Percentiles rank a stretch among this genome's conserved stretches.
These are phyloP conservation scores for Linnemannia schmuckeri DNA, from an alignment of 192 early-diverging fungal genomes.

Conservation along the genomic window DNA sequence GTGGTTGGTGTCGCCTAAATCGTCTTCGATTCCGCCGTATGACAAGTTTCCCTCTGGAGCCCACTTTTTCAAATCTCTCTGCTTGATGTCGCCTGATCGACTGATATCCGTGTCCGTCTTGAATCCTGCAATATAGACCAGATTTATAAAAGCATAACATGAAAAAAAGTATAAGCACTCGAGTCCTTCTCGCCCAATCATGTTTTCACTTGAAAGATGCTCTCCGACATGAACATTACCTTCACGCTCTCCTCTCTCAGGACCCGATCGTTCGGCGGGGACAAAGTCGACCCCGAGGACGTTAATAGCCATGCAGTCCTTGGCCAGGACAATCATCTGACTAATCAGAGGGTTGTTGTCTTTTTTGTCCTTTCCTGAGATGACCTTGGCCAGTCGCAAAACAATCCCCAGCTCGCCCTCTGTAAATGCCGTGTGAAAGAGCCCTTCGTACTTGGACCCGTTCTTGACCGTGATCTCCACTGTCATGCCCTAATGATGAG, in stretches of 20 bases:
- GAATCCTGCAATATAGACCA: slow-evolving; percentile 65
- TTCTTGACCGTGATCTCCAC: slow-evolving; percentile 71
- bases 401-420: slow-evolving; percentile 75
- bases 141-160: not conserved
- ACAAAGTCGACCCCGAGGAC: slow-evolving; percentile 68
- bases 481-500: slow-evolving; percentile 68
- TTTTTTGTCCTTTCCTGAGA: slow-evolving; percentile 56
- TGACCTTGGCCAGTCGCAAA: slow-evolving; percentile 68
- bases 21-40: slow-evolving; percentile 57
- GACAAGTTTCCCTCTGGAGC: slow-evolving; percentile 73
- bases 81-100: slow-evolving; percentile 70
- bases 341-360: slow-evolving; percentile 56
- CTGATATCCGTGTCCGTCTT: slow-evolving; percentile 94
- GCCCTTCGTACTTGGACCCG: slow-evolving; percentile 75
- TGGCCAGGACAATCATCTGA: slow-evolving; percentile 72
- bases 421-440: slow-evolving; percentile 73
- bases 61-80: slow-evolving; percentile 92
- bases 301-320: slow-evolving; percentile 74
- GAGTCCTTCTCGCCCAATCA: not conserved
- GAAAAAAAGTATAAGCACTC: not conserved
- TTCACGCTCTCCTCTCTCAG: slow-evolving; percentile 68
- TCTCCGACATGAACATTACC: slow-evolving; percentile 30
- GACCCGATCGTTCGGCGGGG: slow-evolving; percentile 44
- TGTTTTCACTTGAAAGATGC: not conserved
- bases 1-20: slow-evolving; percentile 28